Evolutionary conservation across 805 yeast genomes (phyloP), one percentile per base, ranked within the genome.

Genomic region (Yarrowia sp.): DNA sequence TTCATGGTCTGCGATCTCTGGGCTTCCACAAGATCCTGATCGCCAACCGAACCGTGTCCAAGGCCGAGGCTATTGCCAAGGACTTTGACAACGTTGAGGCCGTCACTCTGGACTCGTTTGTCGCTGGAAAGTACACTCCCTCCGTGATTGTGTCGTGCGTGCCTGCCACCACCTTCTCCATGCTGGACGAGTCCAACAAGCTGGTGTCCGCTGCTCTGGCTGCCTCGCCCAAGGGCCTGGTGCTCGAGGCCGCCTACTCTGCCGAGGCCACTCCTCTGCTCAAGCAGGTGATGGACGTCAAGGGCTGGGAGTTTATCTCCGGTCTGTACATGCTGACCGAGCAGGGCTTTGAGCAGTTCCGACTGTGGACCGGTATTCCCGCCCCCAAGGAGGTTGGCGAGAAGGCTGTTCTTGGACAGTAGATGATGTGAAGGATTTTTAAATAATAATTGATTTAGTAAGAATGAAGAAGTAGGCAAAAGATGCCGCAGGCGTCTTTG

Each of bases 201-300:
- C 71, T 74, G 35, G 72, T 84, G 50, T 79, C 88, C 69, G 66
- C 74, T 18, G 80, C 78, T 55, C 82, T 84, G 13, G 65, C 70
- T 7, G 71, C 70, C 18, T 67, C 69, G 22, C 72, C 74, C 14
- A 67, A 70, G 18, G 71, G 74, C n/a, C 80, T 78, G 0, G 80
- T 81, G 64, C 78, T 95, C 62, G 99, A 95, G 69, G 98, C 98
- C 57, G 96, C 98, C 22, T 95, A 95, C 80, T 92, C 91, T 75
- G 98, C 98, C 15, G 78, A 84, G 32, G 81, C 86, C 15, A 93
- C 99, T 0, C 95, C 96, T 18, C 79, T 93, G 44, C 92, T 95
- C 97, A 79, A 79, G 70, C 73, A 89, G 28, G 97, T 98, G 1
- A 73, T 74, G 33, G 83, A 81, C 35, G 79, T 83, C 69, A 82